These are phyloP conservation scores for Phytophthora idaei DNA, from an alignment of 352 stramenopile genomes.

Conservation along the genomic window DNA sequence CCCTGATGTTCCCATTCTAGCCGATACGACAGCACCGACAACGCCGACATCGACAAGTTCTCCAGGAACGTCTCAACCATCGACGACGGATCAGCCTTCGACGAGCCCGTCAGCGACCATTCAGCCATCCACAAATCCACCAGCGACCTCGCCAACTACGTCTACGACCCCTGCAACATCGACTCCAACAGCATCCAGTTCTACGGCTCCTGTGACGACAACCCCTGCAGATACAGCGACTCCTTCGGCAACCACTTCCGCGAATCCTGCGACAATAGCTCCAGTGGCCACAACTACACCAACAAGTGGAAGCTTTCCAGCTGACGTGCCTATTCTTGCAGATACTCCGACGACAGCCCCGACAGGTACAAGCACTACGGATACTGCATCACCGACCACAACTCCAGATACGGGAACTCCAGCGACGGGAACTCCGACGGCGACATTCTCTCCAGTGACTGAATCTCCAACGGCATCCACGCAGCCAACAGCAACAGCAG, in stretches of 20 bases:
- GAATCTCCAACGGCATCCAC: neutral
- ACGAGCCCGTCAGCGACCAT: neutral
- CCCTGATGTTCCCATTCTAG: slow-evolving; percentile 15
- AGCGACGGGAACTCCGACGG: neutral
- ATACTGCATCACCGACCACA: neutral
- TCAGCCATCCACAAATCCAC: slow-evolving; percentile 2
- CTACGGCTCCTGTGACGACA: neutral
- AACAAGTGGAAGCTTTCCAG: slow-evolving; percentile 2
- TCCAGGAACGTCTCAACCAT: slow-evolving; percentile 10
- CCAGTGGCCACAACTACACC: neutral
- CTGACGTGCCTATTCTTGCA: slow-evolving; percentile 18
- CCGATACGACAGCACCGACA: slow-evolving; percentile 7
- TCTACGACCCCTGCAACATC: neutral
- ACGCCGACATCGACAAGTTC: slow-evolving; percentile 9
- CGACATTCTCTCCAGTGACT: slow-evolving; percentile 9
- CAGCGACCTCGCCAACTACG: neutral
- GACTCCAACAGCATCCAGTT: slow-evolving; percentile 4
- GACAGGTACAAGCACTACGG: neutral
- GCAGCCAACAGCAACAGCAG: slow-evolving; percentile 7
- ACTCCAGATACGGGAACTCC: neutral
- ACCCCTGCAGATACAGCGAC: neutral
- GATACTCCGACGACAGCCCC: slow-evolving; percentile 15
- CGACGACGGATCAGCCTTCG: neutral
- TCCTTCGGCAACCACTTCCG: neutral
- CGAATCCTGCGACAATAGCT: neutral